Base-by-base conservation (phyloP, 2,329 filamentous ascomycete species). In the Aureobasidium zeae region DNA sequence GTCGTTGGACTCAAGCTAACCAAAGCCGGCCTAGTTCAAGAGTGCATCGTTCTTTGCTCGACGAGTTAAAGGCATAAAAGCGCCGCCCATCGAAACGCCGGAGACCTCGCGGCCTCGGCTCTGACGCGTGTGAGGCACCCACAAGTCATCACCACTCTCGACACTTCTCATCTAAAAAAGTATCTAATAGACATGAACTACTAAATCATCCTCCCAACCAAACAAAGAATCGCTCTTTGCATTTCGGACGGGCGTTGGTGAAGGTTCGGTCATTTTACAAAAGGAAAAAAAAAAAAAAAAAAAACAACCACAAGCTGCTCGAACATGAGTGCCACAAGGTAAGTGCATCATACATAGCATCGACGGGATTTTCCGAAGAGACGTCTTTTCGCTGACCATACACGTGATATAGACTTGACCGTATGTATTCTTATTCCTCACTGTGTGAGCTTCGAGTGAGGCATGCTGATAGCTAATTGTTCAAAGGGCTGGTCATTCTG, bases 361-460 rank as follows among this genome's bases (percentile, higher is more conserved):
- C 24, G 26, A 42, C n/a, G n/a, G n/a, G n/a, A n/a, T n/a, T 45
- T 21, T 25, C 43, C 43, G 43, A 45, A 21, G 34, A 35, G 22
- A 35, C 37, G 32, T 22, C 43, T 36, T 37, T 37, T 37, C 37
- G 26, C 37, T 48, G 17, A 36, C 38, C 15, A 24, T 15, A 45
- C 32, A 41, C 41, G 42, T 48, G 48, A 48, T 41, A 29, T 39
- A 64, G 63, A 51, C 57, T 65, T 47, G 62, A 65, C 51, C 61
- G 62, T 48, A 52, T 64, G 51, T 65, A 32, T 45, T 47, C 51
- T 47, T 32, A 21, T 28, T 32, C 26, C 20, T 29, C 20, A 24
- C 19, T 44, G 17, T 26, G 29, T n/a, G n/a, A n/a, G n/a, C n/a
- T n/a, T n/a, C n/a, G n/a, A n/a, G n/a, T n/a, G n/a, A n/a, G 31